Conservation (phyloP, 495 filamentous ascomycete species). For the Podospora comata region DNA sequence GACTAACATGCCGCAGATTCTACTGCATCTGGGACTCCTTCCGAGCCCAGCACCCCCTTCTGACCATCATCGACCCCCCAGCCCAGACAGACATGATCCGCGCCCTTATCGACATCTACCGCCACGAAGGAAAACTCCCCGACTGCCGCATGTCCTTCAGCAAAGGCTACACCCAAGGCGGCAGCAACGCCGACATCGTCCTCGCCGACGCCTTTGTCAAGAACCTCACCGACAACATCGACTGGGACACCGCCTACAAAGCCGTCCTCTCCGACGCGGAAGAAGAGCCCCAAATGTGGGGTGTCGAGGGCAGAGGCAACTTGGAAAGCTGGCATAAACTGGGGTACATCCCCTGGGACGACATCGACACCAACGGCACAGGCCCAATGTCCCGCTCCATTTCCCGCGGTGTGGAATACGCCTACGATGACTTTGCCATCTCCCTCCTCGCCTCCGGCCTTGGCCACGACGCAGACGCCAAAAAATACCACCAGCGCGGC, state of each 20-base stretch:
- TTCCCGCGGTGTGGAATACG: constrained; percentile 68
- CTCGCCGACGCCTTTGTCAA: constrained; percentile 68
- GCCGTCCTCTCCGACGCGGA: constrained; percentile 71
- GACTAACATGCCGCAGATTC: constrained; percentile 37
- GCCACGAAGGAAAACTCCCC: constrained; percentile 58
- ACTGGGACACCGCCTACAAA: constrained; percentile 67
- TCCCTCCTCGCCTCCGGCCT: constrained; percentile 53
- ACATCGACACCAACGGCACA: constrained; percentile 57
- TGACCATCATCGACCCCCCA: constrained; percentile 64
- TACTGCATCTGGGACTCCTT: constrained; percentile 78
- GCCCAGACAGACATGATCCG: constrained; percentile 66
- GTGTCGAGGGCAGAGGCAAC: constrained; percentile 61
- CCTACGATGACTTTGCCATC: constrained; percentile 67
- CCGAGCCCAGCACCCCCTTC: constrained; percentile 62
- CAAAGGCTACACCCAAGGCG: constrained; percentile 69
- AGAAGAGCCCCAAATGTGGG: constrained; percentile 60
- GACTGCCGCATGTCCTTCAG: constrained; percentile 60
- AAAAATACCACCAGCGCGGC: constrained; percentile 57
- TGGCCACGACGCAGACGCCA: constrained; percentile 45
- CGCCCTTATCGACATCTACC: constrained; percentile 66
- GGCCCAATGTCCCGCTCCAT: constrained; percentile 61
- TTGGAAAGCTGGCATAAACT: constrained; percentile 58
- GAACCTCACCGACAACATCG: constrained; percentile 54
- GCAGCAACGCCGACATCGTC: constrained; percentile 70
- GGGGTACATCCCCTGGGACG: constrained; percentile 60